These are phyloP conservation scores for Tylopilus intermedius DNA, from an alignment of 768 basidiomycete genomes.

Conservation along the genomic window DNA sequence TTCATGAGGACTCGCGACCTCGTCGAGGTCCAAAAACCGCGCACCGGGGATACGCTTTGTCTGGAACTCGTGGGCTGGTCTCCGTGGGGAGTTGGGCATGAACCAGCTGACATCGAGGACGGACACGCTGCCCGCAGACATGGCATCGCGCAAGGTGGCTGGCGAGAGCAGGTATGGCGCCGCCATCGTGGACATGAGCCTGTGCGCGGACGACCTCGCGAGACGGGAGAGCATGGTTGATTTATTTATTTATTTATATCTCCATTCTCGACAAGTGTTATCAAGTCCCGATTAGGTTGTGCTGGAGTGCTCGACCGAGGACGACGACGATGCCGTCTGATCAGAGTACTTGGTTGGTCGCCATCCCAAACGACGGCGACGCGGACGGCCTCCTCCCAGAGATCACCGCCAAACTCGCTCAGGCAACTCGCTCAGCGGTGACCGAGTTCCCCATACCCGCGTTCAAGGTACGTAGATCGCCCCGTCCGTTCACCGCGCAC, in stretches of 20 bases:
- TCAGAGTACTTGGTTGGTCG: constrained; percentile 89
- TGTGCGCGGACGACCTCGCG: constrained; percentile 11
- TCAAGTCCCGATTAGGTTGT: constrained; percentile 10
- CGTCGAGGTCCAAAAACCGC: constrained; percentile 75
- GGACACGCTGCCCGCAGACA: constrained; percentile 29
- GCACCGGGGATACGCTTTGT: constrained; percentile 66
- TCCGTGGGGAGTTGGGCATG: constrained; percentile 84
- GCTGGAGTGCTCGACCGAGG: constrained; percentile 1
- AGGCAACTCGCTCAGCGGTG: constrained; percentile 54
- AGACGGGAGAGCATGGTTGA: constrained; percentile 10
- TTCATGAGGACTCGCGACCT: constrained; percentile 66
- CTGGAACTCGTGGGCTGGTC: constrained; percentile 63
- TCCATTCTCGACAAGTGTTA: background rate
- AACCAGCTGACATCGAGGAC: constrained; percentile 85
- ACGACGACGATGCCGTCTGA: constrained; percentile 77
- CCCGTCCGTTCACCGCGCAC: background rate
- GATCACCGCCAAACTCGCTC: constrained; percentile 54
- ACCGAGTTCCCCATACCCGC: constrained; percentile 72
- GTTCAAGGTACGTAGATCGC: constrained; percentile 70
- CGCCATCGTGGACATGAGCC: constrained; percentile 36
- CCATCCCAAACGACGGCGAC: constrained; percentile 84
- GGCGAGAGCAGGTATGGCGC: constrained; percentile 53
- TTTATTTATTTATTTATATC: constrained; percentile 16
- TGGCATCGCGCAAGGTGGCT: constrained; percentile 37
- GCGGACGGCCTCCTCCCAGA: constrained; percentile 70